Conservation (phyloP, 257 asterid species). For the Gentiana dahurica region DNA sequence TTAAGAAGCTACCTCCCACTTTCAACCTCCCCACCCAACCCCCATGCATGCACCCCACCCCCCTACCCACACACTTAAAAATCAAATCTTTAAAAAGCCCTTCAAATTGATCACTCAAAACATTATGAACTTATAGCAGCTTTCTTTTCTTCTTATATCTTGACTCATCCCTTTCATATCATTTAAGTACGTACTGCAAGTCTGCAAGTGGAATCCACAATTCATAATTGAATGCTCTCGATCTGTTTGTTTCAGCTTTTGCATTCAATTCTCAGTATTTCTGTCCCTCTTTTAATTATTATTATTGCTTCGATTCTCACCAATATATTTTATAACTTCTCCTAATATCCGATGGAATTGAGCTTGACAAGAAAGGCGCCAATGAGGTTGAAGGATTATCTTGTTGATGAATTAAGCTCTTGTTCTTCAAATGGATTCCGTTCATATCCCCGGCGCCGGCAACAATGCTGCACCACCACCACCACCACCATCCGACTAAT, state of each 20-base stretch:
- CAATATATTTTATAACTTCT: no score
- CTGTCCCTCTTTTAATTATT: conserved; percentile 3
- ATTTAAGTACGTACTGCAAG: background rate
- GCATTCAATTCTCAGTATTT: conserved; percentile 2
- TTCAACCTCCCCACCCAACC: conserved; percentile 19
- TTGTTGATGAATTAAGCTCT: conserved; percentile 37
- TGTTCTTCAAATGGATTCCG: conserved; percentile 44
- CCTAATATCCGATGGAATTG: conserved; percentile 11
- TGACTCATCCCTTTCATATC: conserved; percentile 6
- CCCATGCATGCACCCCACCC: conserved; percentile 1
- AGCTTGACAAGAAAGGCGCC: conserved; percentile 16
- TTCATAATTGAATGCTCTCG: conserved; percentile 11
- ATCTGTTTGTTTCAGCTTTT: conserved; percentile 2
- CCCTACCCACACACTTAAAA: background rate
- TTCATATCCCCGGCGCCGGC: conserved; percentile 29
- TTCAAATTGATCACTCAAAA: background rate
- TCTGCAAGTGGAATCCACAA: background rate
- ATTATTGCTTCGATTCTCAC: background rate
- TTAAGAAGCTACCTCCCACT: conserved; percentile 48
- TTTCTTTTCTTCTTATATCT: background rate
- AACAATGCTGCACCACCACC: conserved; percentile 15
- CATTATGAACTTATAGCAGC: conserved; percentile 1
- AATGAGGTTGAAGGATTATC: conserved; percentile 31
- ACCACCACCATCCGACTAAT: conserved; percentile 24
- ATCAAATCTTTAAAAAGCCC: background rate